phyloP scores from a whole-genome alignment of 495 filamentous ascomycete genomes.

The Stereocaulon alpinum region DNA sequence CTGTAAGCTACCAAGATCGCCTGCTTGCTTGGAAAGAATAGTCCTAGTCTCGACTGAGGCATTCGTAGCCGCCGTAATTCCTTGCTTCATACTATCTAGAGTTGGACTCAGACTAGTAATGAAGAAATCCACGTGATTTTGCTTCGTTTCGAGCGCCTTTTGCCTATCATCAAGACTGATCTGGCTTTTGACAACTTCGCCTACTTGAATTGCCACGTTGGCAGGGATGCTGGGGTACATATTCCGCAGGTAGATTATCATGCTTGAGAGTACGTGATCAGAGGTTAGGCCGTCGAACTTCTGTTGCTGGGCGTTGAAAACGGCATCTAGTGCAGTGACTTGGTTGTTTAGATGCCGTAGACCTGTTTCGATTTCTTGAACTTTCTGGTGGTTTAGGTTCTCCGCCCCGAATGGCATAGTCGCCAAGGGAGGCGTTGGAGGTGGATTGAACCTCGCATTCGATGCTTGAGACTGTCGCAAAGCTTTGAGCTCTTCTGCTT shows the following conservation, averaged over 20 bases:
- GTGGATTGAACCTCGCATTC: neutral
- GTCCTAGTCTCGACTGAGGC: neutral
- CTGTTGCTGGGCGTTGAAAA: slow-evolving; percentile 7
- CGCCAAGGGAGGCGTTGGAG: slow-evolving; percentile 5
- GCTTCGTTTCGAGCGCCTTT: neutral
- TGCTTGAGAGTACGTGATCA: slow-evolving; percentile 2
- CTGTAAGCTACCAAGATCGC: neutral
- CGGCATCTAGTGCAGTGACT: neutral
- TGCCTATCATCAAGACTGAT: neutral
- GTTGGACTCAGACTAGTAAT: neutral
- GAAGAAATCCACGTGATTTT: neutral
- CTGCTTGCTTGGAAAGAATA: neutral
- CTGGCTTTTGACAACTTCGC: neutral
- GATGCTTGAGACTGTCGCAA: neutral
- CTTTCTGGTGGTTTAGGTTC: neutral
- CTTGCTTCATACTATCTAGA: neutral
- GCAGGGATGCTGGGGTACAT: slow-evolving; percentile 10
- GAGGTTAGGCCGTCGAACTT: slow-evolving; percentile 10
- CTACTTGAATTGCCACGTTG: neutral
- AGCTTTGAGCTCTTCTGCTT: neutral
- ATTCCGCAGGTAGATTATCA: slow-evolving; percentile 8
- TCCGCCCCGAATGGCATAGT: neutral
- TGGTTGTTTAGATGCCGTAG: neutral
- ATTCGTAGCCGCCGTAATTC: neutral
- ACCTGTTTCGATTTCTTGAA: neutral